Base-by-base conservation (phyloP, 306 rosid species). In the Rosa rugosa region DNA sequence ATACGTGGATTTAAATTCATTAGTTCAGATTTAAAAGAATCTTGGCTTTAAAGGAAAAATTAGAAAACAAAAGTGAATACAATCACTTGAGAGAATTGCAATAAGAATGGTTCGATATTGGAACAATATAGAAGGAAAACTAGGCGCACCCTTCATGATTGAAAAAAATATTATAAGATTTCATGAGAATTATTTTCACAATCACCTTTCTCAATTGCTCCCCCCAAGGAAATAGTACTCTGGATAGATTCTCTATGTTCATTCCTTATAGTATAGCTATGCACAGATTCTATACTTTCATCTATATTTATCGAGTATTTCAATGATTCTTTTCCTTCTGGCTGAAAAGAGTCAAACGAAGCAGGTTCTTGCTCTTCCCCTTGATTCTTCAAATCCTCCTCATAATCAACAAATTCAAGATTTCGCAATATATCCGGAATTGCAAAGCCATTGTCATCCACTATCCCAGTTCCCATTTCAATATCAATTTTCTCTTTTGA, bases 401-500 rank as follows among this genome's bases (percentile, higher is more conserved):
- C 95, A 22, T 82, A 81, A 80, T 84, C 75, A 77, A 84, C 90
- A 46, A 78, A 91, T 44, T 92, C 89, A 75, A 88, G 86, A 76
- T 91, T 73, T 44, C 83, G 84, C 82, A 91, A 67, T 68, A 92
- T 85, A 54, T 87, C 87, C 6, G 99, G 97, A 79, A 90, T 57
- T 22, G 89, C 87, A 59, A 84, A 59, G 72, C 73, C 81, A 64
- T 77, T 77, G 71, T 89, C 85, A 75, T 87, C 94, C 5, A 81
- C 75, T 72, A 14, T 70, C 87, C 66, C 85, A 59, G 86, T 80
- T 86, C 98, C 98, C 95, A 83, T 88, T 83, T 95, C 99, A 79
- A 91, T 71, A 80, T 95, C 98, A 76, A 85, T 80, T 83, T 92
- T 95, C 87, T 85, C 94, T 85, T 91, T 86, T 6, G 94, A 79